Percentiles rank a stretch among this genome's conserved stretches.
These are phyloP conservation scores for Plectranthus barbatus DNA, from an alignment of 257 asterid species.

Conservation along the genomic window DNA sequence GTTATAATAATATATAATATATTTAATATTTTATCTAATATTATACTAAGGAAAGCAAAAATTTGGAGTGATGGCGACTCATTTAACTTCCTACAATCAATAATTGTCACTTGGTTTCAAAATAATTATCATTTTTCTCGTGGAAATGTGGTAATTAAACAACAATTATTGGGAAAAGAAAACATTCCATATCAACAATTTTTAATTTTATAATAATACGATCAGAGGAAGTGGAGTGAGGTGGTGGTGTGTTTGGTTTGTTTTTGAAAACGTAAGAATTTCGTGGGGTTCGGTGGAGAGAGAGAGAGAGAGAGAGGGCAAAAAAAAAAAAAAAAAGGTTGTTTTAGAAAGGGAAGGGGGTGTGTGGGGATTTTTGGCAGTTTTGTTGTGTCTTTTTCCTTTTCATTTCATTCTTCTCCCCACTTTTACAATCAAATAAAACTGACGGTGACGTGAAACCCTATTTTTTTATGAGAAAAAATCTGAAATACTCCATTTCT, in stretches of 20 bases:
- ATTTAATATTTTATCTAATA: too few relatives aligned
- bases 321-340: neutral
- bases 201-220: neutral
- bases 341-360: slow-evolving; percentile 12
- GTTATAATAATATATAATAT: too few relatives aligned
- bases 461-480: neutral
- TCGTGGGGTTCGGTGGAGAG: neutral
- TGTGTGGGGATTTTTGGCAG: slow-evolving; percentile 26
- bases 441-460: neutral
- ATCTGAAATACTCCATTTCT: too few relatives aligned
- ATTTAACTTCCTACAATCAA: neutral
- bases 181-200: neutral
- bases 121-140: slow-evolving; percentile 1
- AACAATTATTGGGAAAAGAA: slow-evolving; percentile 3
- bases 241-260: neutral
- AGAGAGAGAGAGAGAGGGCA: neutral
- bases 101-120: slow-evolving; percentile 5
- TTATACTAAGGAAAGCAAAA: too few relatives aligned
- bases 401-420: slow-evolving; percentile 15
- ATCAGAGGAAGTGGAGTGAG: slow-evolving; percentile 14
- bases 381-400: slow-evolving; percentile 25
- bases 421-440: too few relatives aligned
- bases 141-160: slow-evolving; percentile 10
- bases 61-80: neutral
- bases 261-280: neutral